Evolutionary conservation across 495 filamentous ascomycete genomes (phyloP).

Genomic region (Aspergillus sclerotioniger): DNA sequence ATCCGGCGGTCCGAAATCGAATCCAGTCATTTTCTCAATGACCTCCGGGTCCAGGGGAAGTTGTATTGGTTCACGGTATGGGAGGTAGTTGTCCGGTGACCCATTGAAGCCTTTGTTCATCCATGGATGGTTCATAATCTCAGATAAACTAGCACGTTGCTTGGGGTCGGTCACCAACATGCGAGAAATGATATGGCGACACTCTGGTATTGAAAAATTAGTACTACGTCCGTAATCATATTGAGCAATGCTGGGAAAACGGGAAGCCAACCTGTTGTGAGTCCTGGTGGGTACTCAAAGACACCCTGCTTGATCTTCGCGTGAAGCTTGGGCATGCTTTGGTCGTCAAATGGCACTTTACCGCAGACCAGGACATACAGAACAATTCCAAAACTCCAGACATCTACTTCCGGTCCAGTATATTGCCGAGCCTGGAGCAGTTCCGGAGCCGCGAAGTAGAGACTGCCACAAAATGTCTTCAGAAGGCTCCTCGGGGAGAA

Average conservation of each 20-base stretch:
- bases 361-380: slow-evolving; percentile 96
- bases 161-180: slow-evolving; percentile 97
- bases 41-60: slow-evolving; percentile 81
- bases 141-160: slow-evolving; percentile 78
- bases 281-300: slow-evolving; percentile 93
- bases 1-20: slow-evolving; percentile 90
- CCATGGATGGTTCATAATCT: slow-evolving; percentile 98
- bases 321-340: slow-evolving; percentile 98
- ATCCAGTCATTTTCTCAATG: slow-evolving; percentile 92
- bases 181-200: slow-evolving; percentile 85
- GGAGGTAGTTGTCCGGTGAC: slow-evolving; percentile 87
- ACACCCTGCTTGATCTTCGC: slow-evolving; percentile 97
- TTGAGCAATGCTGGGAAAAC: slow-evolving; percentile 4
- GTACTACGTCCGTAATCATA: neutral
- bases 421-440: slow-evolving; percentile 92
- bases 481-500: slow-evolving; percentile 84
- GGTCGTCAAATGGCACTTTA: slow-evolving; percentile 98
- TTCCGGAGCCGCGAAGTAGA: slow-evolving; percentile 98
- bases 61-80: slow-evolving; percentile 76
- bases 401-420: slow-evolving; percentile 93
- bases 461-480: slow-evolving; percentile 96
- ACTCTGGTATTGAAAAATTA: slow-evolving; percentile 58
- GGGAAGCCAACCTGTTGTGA: slow-evolving; percentile 70
- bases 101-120: slow-evolving; percentile 88
- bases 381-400: slow-evolving; percentile 99